Percentiles rank a stretch among this genome's conserved stretches.
phyloP scores from a whole-genome alignment of 169 alveolate genomes.

The Eimeria necatrix region DNA sequence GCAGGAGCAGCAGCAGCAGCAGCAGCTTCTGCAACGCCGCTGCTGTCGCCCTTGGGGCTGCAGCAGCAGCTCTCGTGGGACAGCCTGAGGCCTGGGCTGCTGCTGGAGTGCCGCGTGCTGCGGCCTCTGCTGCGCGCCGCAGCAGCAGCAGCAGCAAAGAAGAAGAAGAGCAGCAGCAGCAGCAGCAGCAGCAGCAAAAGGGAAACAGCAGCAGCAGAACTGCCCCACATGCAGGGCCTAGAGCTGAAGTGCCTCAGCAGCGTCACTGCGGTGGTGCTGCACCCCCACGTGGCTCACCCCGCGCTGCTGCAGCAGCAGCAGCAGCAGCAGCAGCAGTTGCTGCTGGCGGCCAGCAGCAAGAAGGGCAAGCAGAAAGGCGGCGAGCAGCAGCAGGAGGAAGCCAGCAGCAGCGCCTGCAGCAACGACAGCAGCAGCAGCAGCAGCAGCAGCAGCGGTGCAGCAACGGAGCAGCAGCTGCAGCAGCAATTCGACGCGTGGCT shows the following conservation, averaged over 20 bases:
- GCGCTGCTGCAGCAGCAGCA: constrained; percentile 68
- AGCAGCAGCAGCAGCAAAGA: constrained; percentile 17
- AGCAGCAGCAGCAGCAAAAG: constrained; percentile 52
- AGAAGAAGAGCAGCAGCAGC: not conserved
- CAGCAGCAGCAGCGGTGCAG: not conserved
- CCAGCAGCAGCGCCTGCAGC: not conserved
- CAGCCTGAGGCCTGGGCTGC: not conserved
- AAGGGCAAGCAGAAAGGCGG: not conserved
- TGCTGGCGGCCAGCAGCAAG: constrained; percentile 10
- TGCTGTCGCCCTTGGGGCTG: not conserved
- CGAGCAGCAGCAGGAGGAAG: not conserved
- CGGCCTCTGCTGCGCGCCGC: not conserved
- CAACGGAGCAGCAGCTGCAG: constrained; percentile 32
- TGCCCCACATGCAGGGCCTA: not conserved
- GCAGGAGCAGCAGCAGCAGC: constrained; percentile 29
- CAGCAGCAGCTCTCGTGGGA: not conserved
- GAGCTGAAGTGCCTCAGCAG: constrained; percentile 21
- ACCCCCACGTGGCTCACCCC: constrained; percentile 39
- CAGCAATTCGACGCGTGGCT: constrained; percentile 28
- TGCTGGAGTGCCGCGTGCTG: constrained; percentile 27
- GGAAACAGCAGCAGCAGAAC: constrained; percentile 2
- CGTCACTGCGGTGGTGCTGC: constrained; percentile 56
- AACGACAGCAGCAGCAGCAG: constrained; percentile 22
- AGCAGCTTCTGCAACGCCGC: constrained; percentile 3
- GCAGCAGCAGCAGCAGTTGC: constrained; percentile 42